Evolutionary conservation across 164 flowering plant species (phyloP).

Genomic region (Cinnamomum chago): DNA sequence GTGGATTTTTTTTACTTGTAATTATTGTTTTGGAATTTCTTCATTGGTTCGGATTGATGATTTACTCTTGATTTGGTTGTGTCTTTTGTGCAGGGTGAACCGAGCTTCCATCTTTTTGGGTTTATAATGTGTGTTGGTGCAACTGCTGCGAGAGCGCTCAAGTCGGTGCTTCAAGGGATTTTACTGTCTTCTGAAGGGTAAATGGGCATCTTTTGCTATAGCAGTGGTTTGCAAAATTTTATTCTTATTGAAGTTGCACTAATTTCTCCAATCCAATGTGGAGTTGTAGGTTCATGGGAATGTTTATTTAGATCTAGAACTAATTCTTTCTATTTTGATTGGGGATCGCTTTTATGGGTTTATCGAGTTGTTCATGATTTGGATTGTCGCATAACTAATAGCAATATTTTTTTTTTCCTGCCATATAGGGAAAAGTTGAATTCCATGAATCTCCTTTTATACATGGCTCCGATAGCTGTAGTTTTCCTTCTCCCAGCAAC

Average conservation of each 20-base stretch:
- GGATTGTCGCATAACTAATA: slow-evolving; percentile 2
- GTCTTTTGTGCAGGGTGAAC: slow-evolving; percentile 48
- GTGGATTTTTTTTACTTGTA: no score
- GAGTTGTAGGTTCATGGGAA: neutral
- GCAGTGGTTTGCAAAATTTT: neutral
- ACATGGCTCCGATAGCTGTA: slow-evolving; percentile 74
- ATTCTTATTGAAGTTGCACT: neutral
- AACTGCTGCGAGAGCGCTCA: slow-evolving; percentile 57
- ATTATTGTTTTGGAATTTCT: no score
- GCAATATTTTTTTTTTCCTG: neutral
- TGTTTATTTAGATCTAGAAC: neutral
- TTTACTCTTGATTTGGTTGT: neutral
- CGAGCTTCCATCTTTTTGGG: slow-evolving; percentile 61
- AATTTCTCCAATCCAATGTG: neutral
- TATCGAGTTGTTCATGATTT: neutral
- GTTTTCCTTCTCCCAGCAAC: slow-evolving; percentile 53
- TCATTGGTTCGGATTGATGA: no score
- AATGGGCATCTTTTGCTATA: neutral
- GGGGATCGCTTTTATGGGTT: neutral
- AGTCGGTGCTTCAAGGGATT: slow-evolving; percentile 57
- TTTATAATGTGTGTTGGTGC: slow-evolving; percentile 58
- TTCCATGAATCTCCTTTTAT: slow-evolving; percentile 62
- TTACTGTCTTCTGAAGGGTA: slow-evolving; percentile 62
- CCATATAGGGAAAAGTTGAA: slow-evolving; percentile 57
- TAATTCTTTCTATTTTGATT: neutral